Base-by-base conservation (phyloP, 2,329 filamentous ascomycete species). In the Fusarium sarcochroum region DNA sequence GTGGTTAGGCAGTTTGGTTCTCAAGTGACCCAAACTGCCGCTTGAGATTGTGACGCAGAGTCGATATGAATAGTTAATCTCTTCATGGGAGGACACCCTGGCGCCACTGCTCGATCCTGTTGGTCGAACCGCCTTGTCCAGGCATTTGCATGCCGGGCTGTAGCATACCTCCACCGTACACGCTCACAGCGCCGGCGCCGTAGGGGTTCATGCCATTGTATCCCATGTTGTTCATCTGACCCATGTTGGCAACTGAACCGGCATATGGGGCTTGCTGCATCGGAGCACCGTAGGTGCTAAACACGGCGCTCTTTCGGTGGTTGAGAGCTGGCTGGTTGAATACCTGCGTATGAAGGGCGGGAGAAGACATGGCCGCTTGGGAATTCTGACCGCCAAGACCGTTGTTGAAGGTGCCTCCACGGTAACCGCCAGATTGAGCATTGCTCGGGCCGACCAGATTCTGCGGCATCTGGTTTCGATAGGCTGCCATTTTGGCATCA, bases 341-440 rank as follows among this genome's bases (percentile, higher is more conserved):
- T 25, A 70, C 58, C n/a, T 73, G 75, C 6, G 58, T 70, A 15
- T 76, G 73, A 10, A 75, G 61, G 21, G 71, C 74, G 7, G 72
- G 70, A n/a, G 66, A 74, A 8, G 75, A 76, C 46, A 74, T 63
- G 6, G 74, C 67, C 1, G 69, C 73, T 23, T 73, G 73, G 17
- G 60, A 55, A 7, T 69, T 74, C 48, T 59, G 41, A 4, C 85
- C 85, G 7, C 80, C 85, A 15, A 71, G 75, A 2, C 85, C 85
- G 52, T 87, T 84, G 68, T 89, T 88, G 72, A 85, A 88, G n/a
- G 79, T 77, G 4, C 87, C 86, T 20, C 83, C 80, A 66, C 81
- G 79, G 72, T 81, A 89, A 0, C 84, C 86, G 30, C 84, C 82
- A 0, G 82, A 74, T 27, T 76, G 77, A 21, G 76, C 72, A 53